Evolutionary conservation across 352 stramenopile genomes (phyloP).

Genomic region (Phytophthora colocasiae): DNA sequence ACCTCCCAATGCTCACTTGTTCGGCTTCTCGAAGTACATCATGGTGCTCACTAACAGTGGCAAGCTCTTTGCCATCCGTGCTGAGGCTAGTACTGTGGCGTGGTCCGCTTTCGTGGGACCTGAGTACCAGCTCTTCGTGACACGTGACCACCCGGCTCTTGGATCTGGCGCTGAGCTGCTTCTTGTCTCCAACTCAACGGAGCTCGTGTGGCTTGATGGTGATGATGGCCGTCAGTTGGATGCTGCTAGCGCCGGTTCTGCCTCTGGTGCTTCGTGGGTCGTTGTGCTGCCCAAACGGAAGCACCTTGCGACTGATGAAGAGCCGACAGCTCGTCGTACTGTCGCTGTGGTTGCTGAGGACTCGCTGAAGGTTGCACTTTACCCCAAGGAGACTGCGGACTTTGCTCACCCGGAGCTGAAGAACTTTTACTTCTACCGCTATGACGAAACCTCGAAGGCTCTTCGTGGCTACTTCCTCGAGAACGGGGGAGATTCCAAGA

Average conservation of each 20-base stretch:
- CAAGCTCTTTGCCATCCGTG: conserved; percentile 84
- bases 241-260: conserved; percentile 25
- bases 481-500: conserved; percentile 25
- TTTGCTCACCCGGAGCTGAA: conserved; percentile 62
- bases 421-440: conserved; percentile 88
- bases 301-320: conserved; percentile 67
- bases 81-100: conserved; percentile 72
- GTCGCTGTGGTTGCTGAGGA: conserved; percentile 65
- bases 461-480: conserved; percentile 72
- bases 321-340: conserved; percentile 55
- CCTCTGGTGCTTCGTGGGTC: conserved; percentile 49
- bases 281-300: conserved; percentile 82
- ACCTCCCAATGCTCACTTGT: conserved; percentile 74
- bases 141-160: conserved; percentile 77
- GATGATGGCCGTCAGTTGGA: conserved; percentile 67
- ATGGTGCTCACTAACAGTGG: conserved; percentile 76
- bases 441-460: conserved; percentile 48
- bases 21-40: conserved; percentile 88
- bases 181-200: conserved; percentile 63
- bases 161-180: conserved; percentile 76
- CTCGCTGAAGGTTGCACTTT: conserved; percentile 64
- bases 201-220: conserved; percentile 77
- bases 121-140: conserved; percentile 81
- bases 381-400: conserved; percentile 50
- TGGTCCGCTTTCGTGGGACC: conserved; percentile 76